These are phyloP conservation scores for Lathyrus oleraceus DNA, from an alignment of 306 rosid species.

Conservation along the genomic window DNA sequence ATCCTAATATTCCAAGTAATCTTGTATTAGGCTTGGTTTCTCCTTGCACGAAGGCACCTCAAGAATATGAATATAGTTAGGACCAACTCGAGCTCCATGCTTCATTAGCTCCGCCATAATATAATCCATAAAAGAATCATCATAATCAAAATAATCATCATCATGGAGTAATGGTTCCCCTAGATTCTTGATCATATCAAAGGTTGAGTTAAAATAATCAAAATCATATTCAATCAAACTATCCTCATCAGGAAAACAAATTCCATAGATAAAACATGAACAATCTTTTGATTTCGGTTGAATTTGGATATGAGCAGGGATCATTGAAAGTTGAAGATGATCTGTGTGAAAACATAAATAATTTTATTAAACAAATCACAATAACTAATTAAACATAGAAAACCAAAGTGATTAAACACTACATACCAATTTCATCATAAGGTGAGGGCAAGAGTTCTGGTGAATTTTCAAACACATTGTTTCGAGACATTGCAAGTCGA, in stretches of 20 bases:
- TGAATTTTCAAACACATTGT: no score
- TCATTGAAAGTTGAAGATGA: neutral
- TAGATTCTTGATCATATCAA: conserved; percentile 38
- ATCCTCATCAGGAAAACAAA: neutral
- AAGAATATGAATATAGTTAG: neutral
- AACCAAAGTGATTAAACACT: no score
- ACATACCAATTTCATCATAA: no score
- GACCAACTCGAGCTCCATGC: conserved; percentile 23
- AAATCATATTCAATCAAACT: neutral
- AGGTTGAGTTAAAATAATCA: conserved; percentile 36
- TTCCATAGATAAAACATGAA: no score
- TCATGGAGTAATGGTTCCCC: conserved; percentile 31
- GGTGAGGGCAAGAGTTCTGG: no score
- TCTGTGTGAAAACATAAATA: no score
- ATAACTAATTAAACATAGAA: no score
- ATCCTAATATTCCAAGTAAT: conserved; percentile 28
- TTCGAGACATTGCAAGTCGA: no score
- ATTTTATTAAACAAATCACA: no score
- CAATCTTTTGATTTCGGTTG: conserved; percentile 22
- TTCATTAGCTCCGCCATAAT: conserved; percentile 3
- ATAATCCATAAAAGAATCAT: conserved; percentile 11
- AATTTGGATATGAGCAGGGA: conserved; percentile 8
- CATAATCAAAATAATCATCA: conserved; percentile 19
- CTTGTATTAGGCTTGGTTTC: conserved; percentile 34
- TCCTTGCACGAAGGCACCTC: conserved; percentile 30